A percentile compares a stretch with the other conserved stretches of the same genome.
These are phyloP conservation scores for Debaryomycetaceae sp. DNA, from an alignment of 1,139 yeast genomes.

Conservation along the genomic window DNA sequence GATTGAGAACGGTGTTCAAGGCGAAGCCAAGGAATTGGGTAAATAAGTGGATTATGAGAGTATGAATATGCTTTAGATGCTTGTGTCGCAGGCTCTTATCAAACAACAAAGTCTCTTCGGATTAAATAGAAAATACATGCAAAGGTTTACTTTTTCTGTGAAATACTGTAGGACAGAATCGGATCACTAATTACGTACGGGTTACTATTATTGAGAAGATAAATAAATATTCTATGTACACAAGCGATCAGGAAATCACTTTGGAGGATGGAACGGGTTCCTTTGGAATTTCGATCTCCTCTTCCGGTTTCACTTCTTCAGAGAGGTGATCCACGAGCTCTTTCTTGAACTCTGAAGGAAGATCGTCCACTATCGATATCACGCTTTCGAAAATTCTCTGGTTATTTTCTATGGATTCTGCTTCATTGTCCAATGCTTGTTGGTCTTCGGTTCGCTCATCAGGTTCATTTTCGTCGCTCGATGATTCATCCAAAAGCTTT, in stretches of 20 bases:
- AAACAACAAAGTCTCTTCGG: neutral
- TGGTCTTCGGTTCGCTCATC: slow-evolving; percentile 21
- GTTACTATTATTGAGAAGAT: neutral
- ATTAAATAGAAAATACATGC: neutral
- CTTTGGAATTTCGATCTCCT: slow-evolving; percentile 8
- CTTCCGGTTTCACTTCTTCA: slow-evolving; percentile 21
- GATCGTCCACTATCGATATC: slow-evolving; percentile 34
- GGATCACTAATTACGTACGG: too few species aligned
- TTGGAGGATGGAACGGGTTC: slow-evolving; percentile 9
- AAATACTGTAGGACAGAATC: too few species aligned
- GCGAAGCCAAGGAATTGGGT: slow-evolving; percentile 35
- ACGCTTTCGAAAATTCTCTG: slow-evolving; percentile 25
- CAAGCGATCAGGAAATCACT: neutral
- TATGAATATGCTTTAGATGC: neutral
- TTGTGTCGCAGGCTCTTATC: neutral
- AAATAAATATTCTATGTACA: neutral
- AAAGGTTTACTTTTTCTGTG: too few species aligned
- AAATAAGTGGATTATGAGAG: slow-evolving; percentile 8
- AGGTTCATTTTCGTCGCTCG: slow-evolving; percentile 20
- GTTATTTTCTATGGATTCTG: slow-evolving; percentile 20
- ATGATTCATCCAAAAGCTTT: slow-evolving; percentile 40
- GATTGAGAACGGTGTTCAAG: slow-evolving; percentile 63
- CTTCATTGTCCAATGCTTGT: slow-evolving; percentile 23
- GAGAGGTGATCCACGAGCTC: slow-evolving; percentile 30
- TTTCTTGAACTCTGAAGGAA: slow-evolving; percentile 32